phyloP scores from a whole-genome alignment of 805 yeast genomes.

The Grigorovia yakushimaensis region DNA sequence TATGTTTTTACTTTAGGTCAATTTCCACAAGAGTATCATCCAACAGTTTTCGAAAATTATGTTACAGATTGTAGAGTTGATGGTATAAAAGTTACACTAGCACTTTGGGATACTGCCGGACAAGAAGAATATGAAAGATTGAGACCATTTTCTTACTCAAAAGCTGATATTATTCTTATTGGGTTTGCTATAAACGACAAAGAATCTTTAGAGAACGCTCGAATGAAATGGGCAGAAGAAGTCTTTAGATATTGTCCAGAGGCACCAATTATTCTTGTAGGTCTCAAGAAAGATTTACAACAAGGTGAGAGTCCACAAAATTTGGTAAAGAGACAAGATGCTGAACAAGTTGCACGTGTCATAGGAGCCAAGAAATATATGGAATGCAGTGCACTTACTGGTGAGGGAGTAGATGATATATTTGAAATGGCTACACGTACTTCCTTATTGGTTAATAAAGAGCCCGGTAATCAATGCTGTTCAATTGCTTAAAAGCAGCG shows the following conservation, averaged over 20 bases:
- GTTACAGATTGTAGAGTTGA: slow-evolving; percentile 92
- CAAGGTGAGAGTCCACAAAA: not conserved
- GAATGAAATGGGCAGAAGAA: slow-evolving; percentile 80
- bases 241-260: slow-evolving; percentile 71
- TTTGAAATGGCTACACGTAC: slow-evolving; percentile 87
- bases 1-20: slow-evolving; percentile 89
- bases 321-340: slow-evolving; percentile 36
- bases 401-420: slow-evolving; percentile 91
- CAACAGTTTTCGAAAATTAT: slow-evolving; percentile 90
- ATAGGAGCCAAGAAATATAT: slow-evolving; percentile 78
- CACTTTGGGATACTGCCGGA: slow-evolving; percentile 95
- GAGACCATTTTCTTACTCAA: slow-evolving; percentile 78
- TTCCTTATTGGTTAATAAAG: slow-evolving; percentile 49
- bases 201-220: slow-evolving; percentile 76
- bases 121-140: slow-evolving; percentile 91
- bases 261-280: slow-evolving; percentile 70
- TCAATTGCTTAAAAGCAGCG: slow-evolving; percentile 14
- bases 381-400: slow-evolving; percentile 87
- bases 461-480: slow-evolving; percentile 32
- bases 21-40: slow-evolving; percentile 86
- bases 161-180: slow-evolving; percentile 76
- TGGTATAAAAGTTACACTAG: slow-evolving; percentile 81
- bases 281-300: slow-evolving; percentile 76
- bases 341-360: slow-evolving; percentile 58
- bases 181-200: slow-evolving; percentile 82